Conservation (phyloP, 371 early-diverging fungal species). For the Nosema muscidifuracis region DNA sequence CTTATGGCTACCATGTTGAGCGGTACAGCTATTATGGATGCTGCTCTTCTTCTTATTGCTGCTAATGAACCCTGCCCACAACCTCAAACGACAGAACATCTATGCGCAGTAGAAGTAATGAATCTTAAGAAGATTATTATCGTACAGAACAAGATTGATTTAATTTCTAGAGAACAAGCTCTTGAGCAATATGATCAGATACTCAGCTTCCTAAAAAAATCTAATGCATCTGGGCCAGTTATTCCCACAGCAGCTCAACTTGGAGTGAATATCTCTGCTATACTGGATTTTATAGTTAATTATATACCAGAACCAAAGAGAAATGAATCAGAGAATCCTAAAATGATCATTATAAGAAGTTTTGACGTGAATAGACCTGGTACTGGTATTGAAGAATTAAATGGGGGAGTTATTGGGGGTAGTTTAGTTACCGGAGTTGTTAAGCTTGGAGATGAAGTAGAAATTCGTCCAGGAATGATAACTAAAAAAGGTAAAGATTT, state of each 20-base stretch:
- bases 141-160: conserved; percentile 98
- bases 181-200: conserved; percentile 87
- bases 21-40: conserved; percentile 99
- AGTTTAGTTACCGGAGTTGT: conserved; percentile 88
- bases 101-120: conserved; percentile 99
- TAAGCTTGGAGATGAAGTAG: conserved; percentile 87
- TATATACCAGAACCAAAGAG: conserved; percentile 90
- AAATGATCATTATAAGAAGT: conserved; percentile 93
- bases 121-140: conserved; percentile 91
- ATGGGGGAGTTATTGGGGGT: conserved; percentile 99
- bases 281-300: conserved; percentile 96
- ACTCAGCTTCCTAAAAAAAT: conserved; percentile 78
- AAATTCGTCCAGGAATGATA: conserved; percentile 95
- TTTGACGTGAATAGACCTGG: conserved; percentile 99
- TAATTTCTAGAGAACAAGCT: conserved; percentile 86
- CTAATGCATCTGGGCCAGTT: conserved; percentile 89
- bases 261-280: conserved; percentile 96
- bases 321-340: conserved; percentile 79
- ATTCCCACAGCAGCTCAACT: conserved; percentile 97
- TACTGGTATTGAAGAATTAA: conserved; percentile 79
- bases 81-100: conserved; percentile 98
- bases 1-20: conserved; percentile 99
- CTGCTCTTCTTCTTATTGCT: conserved; percentile 93
- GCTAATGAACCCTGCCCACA: conserved; percentile 99
- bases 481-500: conserved; percentile 77